Conservation (phyloP, 2,329 filamentous ascomycete genomes). For the Aphanocladium album region DNA sequence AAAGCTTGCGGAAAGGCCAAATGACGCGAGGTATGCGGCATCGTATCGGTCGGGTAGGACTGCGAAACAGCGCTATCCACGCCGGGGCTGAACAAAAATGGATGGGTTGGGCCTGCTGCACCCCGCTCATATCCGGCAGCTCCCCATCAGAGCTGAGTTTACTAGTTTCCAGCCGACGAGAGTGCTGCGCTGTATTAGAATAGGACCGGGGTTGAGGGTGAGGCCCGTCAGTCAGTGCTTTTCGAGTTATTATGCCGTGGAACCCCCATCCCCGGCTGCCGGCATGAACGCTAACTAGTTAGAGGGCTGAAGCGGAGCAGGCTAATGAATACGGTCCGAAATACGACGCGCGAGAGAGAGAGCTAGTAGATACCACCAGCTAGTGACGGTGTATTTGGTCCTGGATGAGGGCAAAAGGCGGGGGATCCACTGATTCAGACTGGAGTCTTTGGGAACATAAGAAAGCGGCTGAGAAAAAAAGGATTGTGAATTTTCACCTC, state of each 20-base stretch:
- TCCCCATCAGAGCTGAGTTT: neutral
- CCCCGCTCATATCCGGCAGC: neutral
- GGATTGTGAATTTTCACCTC: neutral
- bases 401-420: neutral
- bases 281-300: neutral
- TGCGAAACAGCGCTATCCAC: neutral
- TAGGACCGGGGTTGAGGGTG: too few relatives aligned
- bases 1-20: neutral
- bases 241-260: too few relatives aligned
- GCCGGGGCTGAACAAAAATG: neutral
- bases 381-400: neutral
- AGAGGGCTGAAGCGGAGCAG: neutral
- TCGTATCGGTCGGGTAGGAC: slow-evolving; percentile 2
- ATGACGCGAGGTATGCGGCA: neutral
- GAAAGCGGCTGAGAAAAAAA: slow-evolving; percentile 1
- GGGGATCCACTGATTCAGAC: neutral
- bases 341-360: too few relatives aligned
- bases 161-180: neutral
- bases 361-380: neutral
- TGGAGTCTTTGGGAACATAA: neutral
- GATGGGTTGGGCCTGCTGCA: neutral
- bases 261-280: neutral
- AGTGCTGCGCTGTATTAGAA: too few relatives aligned
- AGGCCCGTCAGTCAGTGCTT: too few relatives aligned
- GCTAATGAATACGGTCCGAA: neutral